Evolutionary conservation across 805 yeast species (phyloP).

Genomic region (Torulaspora microellipsoides): DNA sequence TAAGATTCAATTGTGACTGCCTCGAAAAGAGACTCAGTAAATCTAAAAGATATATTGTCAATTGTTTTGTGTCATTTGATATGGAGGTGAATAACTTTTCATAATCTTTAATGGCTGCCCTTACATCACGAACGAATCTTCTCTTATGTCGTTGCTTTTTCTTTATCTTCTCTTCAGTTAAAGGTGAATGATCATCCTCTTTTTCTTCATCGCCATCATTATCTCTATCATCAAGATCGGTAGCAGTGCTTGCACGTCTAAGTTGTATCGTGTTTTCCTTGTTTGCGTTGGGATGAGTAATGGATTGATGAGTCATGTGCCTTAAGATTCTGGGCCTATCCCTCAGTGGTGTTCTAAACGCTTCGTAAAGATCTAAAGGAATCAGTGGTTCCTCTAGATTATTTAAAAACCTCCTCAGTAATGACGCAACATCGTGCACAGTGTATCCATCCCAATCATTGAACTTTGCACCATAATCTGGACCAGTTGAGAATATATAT

Average conservation of each 20-base stretch:
- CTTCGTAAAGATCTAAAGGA: conserved; percentile 70
- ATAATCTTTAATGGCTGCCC: conserved; percentile 66
- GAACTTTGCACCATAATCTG: conserved; percentile 81
- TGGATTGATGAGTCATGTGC: conserved; percentile 49
- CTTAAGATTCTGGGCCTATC: conserved; percentile 58
- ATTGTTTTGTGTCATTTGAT: conserved; percentile 75
- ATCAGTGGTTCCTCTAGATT: conserved; percentile 89
- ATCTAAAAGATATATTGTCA: conserved; percentile 82
- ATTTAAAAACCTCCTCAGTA: conserved; percentile 79
- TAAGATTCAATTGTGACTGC: conserved; percentile 69
- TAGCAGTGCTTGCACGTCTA: conserved; percentile 2
- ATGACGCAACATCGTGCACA: conserved; percentile 94
- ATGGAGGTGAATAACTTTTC: conserved; percentile 61
- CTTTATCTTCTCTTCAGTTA: conserved; percentile 33
- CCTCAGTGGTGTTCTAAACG: conserved; percentile 73
- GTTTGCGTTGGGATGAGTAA: conserved; percentile 37
- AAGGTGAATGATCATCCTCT: conserved; percentile 18
- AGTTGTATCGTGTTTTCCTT: conserved; percentile 26
- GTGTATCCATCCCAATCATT: conserved; percentile 85
- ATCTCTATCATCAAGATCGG: conserved; percentile 16
- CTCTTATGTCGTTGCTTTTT: conserved; percentile 48
- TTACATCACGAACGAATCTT: conserved; percentile 58
- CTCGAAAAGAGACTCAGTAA: conserved; percentile 79
- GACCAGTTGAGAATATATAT: conserved; percentile 76
- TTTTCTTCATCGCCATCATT: conserved; percentile 20